A percentile compares a stretch with the other conserved stretches of the same genome.
Evolutionary conservation across 306 rosid genomes (phyloP).

Genomic region (Acmispon strigosus): DNA sequence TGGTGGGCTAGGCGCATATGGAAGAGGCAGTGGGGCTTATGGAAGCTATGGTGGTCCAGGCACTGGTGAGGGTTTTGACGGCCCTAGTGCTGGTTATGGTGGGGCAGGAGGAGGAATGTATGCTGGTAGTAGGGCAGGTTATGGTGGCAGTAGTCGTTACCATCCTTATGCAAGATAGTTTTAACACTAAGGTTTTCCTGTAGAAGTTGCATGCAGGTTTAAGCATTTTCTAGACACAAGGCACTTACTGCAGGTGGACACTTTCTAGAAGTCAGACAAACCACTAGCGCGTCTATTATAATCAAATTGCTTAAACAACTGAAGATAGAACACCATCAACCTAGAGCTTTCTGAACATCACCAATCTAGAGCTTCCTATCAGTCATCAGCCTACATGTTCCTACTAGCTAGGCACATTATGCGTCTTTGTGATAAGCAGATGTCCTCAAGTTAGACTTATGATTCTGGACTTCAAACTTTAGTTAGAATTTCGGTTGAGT

Average conservation of each 20-base stretch:
- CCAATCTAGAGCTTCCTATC: slow-evolving; percentile 37
- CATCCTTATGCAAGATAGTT: slow-evolving; percentile 61
- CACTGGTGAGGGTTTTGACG: slow-evolving; percentile 33
- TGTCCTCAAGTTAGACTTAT: slow-evolving; percentile 33
- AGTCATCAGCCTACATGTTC: slow-evolving; percentile 14
- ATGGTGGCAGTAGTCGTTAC: slow-evolving; percentile 50
- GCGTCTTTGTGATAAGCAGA: slow-evolving; percentile 21
- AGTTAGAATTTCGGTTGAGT: slow-evolving; percentile 30
- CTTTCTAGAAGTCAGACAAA: slow-evolving; percentile 51
- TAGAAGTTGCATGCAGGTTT: slow-evolving; percentile 57
- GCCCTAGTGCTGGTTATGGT: slow-evolving; percentile 39
- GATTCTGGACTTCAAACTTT: slow-evolving; percentile 21
- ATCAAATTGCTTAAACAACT: slow-evolving; percentile 30
- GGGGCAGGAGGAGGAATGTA: slow-evolving; percentile 43
- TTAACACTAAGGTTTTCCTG: slow-evolving; percentile 30
- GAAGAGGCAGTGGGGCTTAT: slow-evolving; percentile 43
- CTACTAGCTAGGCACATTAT: slow-evolving; percentile 32
- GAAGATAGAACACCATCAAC: slow-evolving; percentile 42
- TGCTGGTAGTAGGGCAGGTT: slow-evolving; percentile 41
- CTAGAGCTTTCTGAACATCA: slow-evolving; percentile 41
- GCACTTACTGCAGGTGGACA: slow-evolving; percentile 42
- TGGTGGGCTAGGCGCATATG: slow-evolving; percentile 43
- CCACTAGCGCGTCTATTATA: slow-evolving; percentile 36
- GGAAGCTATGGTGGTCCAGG: slow-evolving; percentile 49
- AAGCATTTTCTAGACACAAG: slow-evolving; percentile 42